Base-by-base conservation (phyloP, 495 filamentous ascomycete genomes). In the Penicillium macrosclerotiorum region DNA sequence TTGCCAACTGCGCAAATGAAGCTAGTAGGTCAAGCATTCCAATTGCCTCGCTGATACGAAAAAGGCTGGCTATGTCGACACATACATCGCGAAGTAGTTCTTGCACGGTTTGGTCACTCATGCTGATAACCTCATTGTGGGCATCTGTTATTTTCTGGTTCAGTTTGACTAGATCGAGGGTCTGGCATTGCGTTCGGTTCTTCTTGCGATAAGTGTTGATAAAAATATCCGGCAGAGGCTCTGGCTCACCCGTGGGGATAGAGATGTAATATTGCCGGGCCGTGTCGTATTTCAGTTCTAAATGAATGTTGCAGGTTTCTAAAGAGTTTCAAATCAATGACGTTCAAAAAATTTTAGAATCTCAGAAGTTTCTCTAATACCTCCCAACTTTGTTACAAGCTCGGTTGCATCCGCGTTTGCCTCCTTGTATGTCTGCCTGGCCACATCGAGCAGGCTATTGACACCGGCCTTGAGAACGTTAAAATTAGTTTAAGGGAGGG, bases 1-100 rank as follows among this genome's bases (percentile, higher is more conserved):
- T 89, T 30, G 87, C 84, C 5, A 91, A 62, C 11, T 95, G 83
- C 5, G 83, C 83, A 64, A 95, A 96, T 6, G 87, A 77, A 19
- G 81, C 71, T n/a, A 94, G 69, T 88, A 97, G 94, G 60, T 98
- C 93, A 4, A 98, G 75, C 63, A 89, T 79, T n/a, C 88, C 89
- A 47, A 96, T 84, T 14, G 81, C 83, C 55, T 96, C 90, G 52
- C 88, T 90, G 40, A 89, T 76, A 44, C 79, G 81, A 64, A 91
- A 94, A 0, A 96, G 69, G 3, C 69, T 64, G 1, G 83, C 81
- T 16, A 90, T 79, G 42, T 90, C 79, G 3, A 69, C 65, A 26
- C 86, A 75, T 19, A 95, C 72, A 9, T 82, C 69, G 13, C 79
- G 72, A 17, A 90, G 79, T 6, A 98, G 74, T 30, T 81, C 66